Evolutionary conservation across 2,329 filamentous ascomycete species (phyloP).

Genomic region (Scytalidium sp.): DNA sequence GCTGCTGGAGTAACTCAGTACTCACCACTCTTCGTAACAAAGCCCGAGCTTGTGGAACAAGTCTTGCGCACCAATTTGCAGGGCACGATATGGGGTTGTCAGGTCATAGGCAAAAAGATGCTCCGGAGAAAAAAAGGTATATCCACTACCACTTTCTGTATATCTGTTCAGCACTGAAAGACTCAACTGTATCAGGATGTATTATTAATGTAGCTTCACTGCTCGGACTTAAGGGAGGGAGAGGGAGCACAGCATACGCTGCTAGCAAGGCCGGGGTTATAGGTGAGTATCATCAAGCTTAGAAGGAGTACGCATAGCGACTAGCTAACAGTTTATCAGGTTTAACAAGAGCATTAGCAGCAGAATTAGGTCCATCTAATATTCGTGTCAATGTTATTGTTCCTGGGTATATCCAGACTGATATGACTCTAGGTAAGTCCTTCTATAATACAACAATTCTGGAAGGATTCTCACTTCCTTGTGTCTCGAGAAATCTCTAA

Average conservation of each 20-base stretch:
- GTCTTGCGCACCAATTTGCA: slow-evolving; percentile 70
- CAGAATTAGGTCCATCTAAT: slow-evolving; percentile 55
- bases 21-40: slow-evolving; percentile 57
- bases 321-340: slow-evolving; percentile 37
- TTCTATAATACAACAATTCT: neutral
- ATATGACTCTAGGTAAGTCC: slow-evolving; percentile 68
- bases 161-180: slow-evolving; percentile 1
- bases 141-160: slow-evolving; percentile 3
- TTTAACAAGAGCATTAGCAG: slow-evolving; percentile 65
- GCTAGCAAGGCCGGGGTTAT: slow-evolving; percentile 79
- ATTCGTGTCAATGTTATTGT: slow-evolving; percentile 78
- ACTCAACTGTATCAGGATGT: slow-evolving; percentile 50
- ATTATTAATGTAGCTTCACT: slow-evolving; percentile 83
- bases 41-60: slow-evolving; percentile 45
- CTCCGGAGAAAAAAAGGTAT: slow-evolving; percentile 31
- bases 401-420: slow-evolving; percentile 79
- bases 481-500: slow-evolving; percentile 19
- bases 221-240: slow-evolving; percentile 65
- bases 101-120: slow-evolving; percentile 47
- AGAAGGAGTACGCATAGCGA: slow-evolving; percentile 1
- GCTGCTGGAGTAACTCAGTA: slow-evolving; percentile 72
- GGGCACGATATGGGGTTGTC: slow-evolving; percentile 62
- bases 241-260: slow-evolving; percentile 70
- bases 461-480: slow-evolving; percentile 18
- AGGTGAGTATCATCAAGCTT: slow-evolving; percentile 39